Evolutionary conservation across 2,329 filamentous ascomycete species (phyloP).

Genomic region (Massarina eburnea): DNA sequence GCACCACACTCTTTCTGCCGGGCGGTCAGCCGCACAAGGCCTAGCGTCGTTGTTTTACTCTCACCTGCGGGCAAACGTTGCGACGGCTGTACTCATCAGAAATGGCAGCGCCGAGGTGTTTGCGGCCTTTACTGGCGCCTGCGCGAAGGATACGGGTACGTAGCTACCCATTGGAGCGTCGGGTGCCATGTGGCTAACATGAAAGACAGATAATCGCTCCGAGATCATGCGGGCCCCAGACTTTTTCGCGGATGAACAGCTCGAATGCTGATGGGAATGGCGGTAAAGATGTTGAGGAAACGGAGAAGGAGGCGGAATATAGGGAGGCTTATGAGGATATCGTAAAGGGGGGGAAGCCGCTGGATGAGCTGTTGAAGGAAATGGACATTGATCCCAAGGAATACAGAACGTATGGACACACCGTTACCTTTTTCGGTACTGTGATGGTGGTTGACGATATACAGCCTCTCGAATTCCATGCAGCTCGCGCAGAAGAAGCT

Average conservation of each 20-base stretch:
- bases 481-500: constrained; percentile 20
- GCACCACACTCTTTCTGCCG: constrained; percentile 31
- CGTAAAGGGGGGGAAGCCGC: constrained; percentile 21
- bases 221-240: constrained; percentile 21
- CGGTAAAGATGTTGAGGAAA: constrained; percentile 16
- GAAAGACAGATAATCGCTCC: constrained; percentile 27
- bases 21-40: constrained; percentile 20
- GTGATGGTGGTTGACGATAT: constrained; percentile 13
- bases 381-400: constrained; percentile 30
- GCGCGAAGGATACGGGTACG: constrained; percentile 48
- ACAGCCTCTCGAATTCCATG: constrained; percentile 30
- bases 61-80: constrained; percentile 7
- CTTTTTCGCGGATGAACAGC: constrained; percentile 25
- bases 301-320: constrained; percentile 15
- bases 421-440: neutral
- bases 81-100: constrained; percentile 19
- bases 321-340: constrained; percentile 19
- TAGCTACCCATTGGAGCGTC: constrained; percentile 1
- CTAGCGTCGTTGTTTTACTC: constrained; percentile 27
- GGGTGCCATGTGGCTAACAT: constrained; percentile 16
- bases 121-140: constrained; percentile 46
- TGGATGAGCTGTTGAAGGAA: constrained; percentile 30
- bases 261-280: constrained; percentile 20
- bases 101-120: constrained; percentile 50
- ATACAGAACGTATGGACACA: constrained; percentile 28